Percentiles rank a stretch among this genome's conserved stretches.
phyloP scores from a whole-genome alignment of 2,329 filamentous ascomycete genomes.

The Mariannaea sp. region DNA sequence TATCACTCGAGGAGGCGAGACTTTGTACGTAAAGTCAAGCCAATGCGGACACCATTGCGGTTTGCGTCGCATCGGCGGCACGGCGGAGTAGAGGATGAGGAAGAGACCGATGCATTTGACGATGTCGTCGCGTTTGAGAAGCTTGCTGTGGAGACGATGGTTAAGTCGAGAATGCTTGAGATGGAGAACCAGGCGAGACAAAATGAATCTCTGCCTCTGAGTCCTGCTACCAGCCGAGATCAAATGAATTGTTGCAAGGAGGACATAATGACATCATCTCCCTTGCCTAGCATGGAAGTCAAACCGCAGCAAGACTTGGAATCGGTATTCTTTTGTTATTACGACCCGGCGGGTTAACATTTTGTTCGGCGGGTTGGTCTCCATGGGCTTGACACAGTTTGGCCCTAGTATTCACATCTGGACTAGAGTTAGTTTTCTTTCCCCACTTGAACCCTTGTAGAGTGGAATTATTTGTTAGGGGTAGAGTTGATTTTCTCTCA shows the following conservation, averaged over 20 bases:
- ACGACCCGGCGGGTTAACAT: not conserved
- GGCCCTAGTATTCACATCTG: too few species aligned
- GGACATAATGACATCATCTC: not conserved
- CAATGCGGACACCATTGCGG: slow-evolving; percentile 3
- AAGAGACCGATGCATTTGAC: slow-evolving; percentile 2
- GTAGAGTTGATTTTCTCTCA: too few species aligned
- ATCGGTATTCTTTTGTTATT: slow-evolving; percentile 6
- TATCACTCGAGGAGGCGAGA: not conserved
- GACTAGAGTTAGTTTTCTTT: too few species aligned
- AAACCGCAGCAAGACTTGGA: not conserved
- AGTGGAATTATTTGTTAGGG: too few species aligned
- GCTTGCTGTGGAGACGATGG: not conserved
- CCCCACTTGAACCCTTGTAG: too few species aligned
- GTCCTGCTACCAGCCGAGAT: slow-evolving; percentile 1
- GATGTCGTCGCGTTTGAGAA: slow-evolving; percentile 1
- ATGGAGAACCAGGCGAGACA: not conserved
- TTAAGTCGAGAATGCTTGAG: not conserved
- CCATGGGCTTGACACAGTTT: too few species aligned
- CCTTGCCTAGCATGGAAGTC: not conserved
- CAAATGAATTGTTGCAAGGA: not conserved
- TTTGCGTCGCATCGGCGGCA: slow-evolving; percentile 6
- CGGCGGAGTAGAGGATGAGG: not conserved
- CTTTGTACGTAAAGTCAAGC: slow-evolving; percentile 8
- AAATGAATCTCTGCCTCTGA: not conserved
- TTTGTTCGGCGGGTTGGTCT: too few species aligned